phyloP scores from a whole-genome alignment of 257 asterid genomes.

The Coffea eugenioides region DNA sequence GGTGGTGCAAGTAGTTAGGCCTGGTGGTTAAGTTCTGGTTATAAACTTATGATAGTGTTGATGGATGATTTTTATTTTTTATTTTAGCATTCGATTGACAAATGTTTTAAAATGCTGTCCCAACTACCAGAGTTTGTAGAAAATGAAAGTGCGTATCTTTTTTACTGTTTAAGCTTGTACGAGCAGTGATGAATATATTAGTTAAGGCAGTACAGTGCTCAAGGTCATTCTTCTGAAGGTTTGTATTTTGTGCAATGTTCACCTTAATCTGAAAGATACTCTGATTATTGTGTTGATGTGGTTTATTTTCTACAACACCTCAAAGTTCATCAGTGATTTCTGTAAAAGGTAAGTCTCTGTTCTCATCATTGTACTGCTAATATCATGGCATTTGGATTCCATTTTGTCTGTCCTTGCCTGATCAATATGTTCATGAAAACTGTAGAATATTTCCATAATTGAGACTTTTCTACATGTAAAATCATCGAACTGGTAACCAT shows the following conservation, averaged over 20 bases:
- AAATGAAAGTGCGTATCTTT: background rate
- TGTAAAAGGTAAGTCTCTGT: constrained; percentile 36
- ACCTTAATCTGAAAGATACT: constrained; percentile 52
- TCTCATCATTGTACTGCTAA: background rate
- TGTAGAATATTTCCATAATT: background rate
- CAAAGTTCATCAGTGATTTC: constrained; percentile 46
- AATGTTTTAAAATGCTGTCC: background rate
- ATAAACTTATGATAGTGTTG: background rate
- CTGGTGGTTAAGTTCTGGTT: background rate
- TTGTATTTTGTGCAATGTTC: constrained; percentile 12
- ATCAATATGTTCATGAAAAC: background rate
- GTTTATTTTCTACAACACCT: constrained; percentile 66
- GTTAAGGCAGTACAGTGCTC: background rate
- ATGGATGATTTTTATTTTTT: no score
- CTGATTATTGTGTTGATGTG: constrained; percentile 68
- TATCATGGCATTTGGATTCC: background rate
- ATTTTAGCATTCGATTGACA: background rate
- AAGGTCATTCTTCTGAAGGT: background rate
- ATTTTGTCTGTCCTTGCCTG: background rate
- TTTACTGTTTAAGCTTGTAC: background rate
- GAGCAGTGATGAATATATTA: background rate
- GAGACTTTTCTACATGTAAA: background rate
- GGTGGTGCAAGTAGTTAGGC: background rate
- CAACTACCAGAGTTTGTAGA: background rate
- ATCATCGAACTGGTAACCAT: background rate